Base-by-base conservation (phyloP, 148 eudicot genomes). In the Chenopodium suecicum region DNA sequence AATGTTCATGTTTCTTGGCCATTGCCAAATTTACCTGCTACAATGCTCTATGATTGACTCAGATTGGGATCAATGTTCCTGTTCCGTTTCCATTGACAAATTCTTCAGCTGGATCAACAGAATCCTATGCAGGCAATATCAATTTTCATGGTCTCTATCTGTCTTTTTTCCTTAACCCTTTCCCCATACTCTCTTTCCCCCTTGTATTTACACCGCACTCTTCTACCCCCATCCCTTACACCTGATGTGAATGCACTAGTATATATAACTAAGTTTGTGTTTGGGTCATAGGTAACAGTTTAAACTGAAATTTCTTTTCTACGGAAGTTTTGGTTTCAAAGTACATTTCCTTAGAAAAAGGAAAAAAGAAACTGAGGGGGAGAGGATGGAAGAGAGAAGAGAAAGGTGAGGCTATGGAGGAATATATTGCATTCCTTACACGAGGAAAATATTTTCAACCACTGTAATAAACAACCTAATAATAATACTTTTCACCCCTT, bases 21-120 rank as follows among this genome's bases (percentile, higher is more conserved):
- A 17, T 62, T 78, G 20, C 31, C 16, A 5, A 65, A 25, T 46
- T 81, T 67, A 50, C 52, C 58, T 65, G 25, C 85, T 78, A 50
- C 58, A 23, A 41, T 64, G 56, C 66, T 52, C 78, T 83, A 32
- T 70, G 77, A 71, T 81, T 67, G 75, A 70, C 34, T 63, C 80
- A 87, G 89, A 87, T 87, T 78, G 89, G 89, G 65, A 62, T 87
- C 52, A 87, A 87, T 58, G 86, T 85, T 70, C 86, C 89, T 77
- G 80, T 80, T 74, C 85, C 87, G 25, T 79, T 83, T 74, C 84
- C 86, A 6, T 80, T 85, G 84, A 87, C 82, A 78, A 85, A 85
- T 74, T 85, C 78, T 54, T 87, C 87, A 32, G 78, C 82, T 32
- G 89, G 85, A 66, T 81, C 81, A 67, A 64, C 79, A 70, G 64